phyloP scores from a whole-genome alignment of 176 grass and related monocot genomes.

The Cenchrus fungigraminus region DNA sequence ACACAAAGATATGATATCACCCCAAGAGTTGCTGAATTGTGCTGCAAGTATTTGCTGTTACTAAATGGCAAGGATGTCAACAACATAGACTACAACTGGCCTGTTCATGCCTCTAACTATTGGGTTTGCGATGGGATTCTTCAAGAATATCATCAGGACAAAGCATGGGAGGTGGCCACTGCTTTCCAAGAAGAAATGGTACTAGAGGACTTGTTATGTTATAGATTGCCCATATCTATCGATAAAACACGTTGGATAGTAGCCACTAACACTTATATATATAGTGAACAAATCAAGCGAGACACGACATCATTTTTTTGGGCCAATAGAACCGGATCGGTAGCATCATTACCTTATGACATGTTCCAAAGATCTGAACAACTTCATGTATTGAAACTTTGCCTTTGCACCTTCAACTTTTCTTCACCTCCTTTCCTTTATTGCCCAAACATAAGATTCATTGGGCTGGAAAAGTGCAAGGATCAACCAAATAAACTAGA shows the following conservation, averaged over 20 bases:
- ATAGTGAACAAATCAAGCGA: not conserved
- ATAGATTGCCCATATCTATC: not conserved
- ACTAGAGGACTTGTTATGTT: not conserved
- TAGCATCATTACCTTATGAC: not conserved
- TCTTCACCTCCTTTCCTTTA: conserved; percentile 16
- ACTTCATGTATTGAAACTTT: conserved; percentile 28
- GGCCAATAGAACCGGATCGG: no score
- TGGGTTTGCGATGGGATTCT: conserved; percentile 40
- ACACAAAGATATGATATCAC: fast-evolving
- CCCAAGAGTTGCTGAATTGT: fast-evolving
- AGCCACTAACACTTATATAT: not conserved
- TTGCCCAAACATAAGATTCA: conserved; percentile 11
- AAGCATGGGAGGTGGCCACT: conserved; percentile 20
- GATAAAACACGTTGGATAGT: not conserved
- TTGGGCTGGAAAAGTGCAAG: conserved; percentile 3
- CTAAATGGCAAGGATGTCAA: fast-evolving
- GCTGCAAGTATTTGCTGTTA: not conserved
- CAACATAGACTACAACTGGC: not conserved
- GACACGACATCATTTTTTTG: not conserved
- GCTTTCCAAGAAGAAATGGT: not conserved
- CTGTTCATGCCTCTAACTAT: not conserved
- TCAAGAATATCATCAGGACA: not conserved
- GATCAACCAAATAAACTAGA: not conserved
- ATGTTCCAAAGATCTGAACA: not conserved
- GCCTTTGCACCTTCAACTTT: not conserved